phyloP scores from a whole-genome alignment of 2,329 filamentous ascomycete species.

The Sclerotinia minor region DNA sequence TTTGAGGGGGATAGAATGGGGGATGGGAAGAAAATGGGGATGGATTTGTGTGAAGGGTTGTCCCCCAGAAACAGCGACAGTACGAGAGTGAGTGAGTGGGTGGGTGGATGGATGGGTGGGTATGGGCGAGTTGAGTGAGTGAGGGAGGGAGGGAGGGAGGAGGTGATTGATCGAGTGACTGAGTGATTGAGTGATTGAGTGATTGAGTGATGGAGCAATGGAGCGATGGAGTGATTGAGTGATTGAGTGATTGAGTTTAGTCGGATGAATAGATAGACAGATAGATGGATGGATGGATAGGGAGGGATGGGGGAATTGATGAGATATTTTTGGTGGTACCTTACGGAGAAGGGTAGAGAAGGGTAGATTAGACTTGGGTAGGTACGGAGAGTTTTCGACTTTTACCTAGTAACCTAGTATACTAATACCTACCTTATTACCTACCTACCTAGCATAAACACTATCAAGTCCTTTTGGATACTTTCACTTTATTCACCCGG shows the following conservation, averaged over 20 bases:
- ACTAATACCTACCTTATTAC: too few relatives aligned
- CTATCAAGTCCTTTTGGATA: neutral
- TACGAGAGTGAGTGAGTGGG: neutral
- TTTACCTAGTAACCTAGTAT: neutral
- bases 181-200: too few relatives aligned
- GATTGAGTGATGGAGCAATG: too few relatives aligned
- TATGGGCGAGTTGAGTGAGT: too few relatives aligned
- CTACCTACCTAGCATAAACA: neutral
- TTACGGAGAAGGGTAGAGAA: neutral
- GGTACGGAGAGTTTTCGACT: neutral
- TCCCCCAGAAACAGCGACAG: slow-evolving; percentile 1
- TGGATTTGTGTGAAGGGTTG: slow-evolving; percentile 6
- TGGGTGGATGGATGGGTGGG: too few relatives aligned
- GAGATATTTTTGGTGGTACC: neutral
- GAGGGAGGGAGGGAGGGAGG: too few relatives aligned
- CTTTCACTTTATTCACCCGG: neutral
- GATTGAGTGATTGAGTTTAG: neutral
- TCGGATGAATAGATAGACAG: neutral
- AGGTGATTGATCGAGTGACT: too few relatives aligned
- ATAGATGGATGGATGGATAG: neutral
- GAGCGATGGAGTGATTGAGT: too few relatives aligned
- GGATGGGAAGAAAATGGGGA: neutral
- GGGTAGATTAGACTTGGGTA: too few relatives aligned
- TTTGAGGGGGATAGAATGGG: neutral
- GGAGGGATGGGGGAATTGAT: too few relatives aligned